Percentiles rank a stretch among this genome's conserved stretches.
Conservation (phyloP, 192 early-diverging fungal genomes). For the Spinellus fusiger region DNA sequence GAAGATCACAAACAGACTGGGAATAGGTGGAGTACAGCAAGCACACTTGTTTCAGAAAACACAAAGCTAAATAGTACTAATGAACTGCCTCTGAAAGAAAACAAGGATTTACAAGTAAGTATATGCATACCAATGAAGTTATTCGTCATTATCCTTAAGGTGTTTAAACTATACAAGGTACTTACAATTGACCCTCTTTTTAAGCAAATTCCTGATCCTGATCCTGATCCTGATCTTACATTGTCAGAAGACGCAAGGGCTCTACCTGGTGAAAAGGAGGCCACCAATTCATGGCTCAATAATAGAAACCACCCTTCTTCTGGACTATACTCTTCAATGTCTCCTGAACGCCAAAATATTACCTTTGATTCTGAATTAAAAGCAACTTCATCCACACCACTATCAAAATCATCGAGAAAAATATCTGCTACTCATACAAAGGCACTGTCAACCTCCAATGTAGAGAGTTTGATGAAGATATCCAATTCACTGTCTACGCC, state of each 20-base stretch:
- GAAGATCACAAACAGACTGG: background rate
- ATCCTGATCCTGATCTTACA: too few species aligned
- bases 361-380: background rate
- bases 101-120: background rate
- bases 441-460: background rate
- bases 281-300: too few species aligned
- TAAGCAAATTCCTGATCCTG: too few species aligned
- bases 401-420: background rate
- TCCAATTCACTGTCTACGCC: background rate
- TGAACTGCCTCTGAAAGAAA: background rate
- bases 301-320: too few species aligned
- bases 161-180: background rate
- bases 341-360: background rate
- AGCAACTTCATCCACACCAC: background rate
- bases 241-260: too few species aligned
- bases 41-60: background rate
- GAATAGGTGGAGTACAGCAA: background rate
- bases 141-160: background rate
- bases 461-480: background rate
- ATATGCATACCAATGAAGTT: background rate
- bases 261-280: too few species aligned
- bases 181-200: background rate
- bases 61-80: background rate
- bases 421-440: background rate
- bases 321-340: too few species aligned